phyloP scores from a whole-genome alignment of 345 rosid genomes.

The Hypericum perforatum region DNA sequence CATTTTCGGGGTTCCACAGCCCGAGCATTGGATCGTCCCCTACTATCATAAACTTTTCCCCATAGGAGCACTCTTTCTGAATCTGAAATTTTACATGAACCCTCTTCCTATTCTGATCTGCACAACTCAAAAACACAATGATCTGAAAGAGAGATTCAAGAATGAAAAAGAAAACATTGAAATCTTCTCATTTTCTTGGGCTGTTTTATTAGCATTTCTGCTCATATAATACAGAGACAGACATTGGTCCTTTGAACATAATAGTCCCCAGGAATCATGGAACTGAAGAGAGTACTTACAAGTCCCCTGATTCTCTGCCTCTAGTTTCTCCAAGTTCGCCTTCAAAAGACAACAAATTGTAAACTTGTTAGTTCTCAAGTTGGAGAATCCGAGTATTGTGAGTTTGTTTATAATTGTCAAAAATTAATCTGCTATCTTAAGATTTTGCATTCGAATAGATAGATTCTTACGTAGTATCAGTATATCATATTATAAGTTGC shows the following conservation, averaged over 20 bases:
- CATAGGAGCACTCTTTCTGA: constrained; percentile 20
- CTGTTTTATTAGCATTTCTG: too few species aligned
- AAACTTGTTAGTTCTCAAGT: neutral
- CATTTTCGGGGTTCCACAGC: constrained; percentile 20
- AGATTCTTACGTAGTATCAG: too few species aligned
- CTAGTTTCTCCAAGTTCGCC: constrained; percentile 24
- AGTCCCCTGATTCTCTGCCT: constrained; percentile 11
- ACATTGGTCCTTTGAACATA: too few species aligned
- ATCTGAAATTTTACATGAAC: constrained; percentile 25
- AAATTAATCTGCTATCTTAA: too few species aligned
- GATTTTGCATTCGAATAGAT: too few species aligned
- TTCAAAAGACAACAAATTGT: constrained; percentile 9
- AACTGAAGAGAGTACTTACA: constrained; percentile 19
- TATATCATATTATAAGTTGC: too few species aligned
- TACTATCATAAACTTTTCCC: constrained; percentile 19
- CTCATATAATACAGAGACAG: too few species aligned
- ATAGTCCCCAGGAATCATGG: neutral
- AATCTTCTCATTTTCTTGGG: neutral
- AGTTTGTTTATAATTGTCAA: too few species aligned
- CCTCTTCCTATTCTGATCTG: constrained; percentile 27
- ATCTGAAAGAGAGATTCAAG: neutral
- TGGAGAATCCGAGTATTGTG: too few species aligned
- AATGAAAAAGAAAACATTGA: neutral
- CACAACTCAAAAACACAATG: neutral
- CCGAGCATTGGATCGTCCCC: constrained; percentile 24